These are phyloP conservation scores for Leishmania gerbilli DNA, from an alignment of 208 protist species.

Conservation along the genomic window DNA sequence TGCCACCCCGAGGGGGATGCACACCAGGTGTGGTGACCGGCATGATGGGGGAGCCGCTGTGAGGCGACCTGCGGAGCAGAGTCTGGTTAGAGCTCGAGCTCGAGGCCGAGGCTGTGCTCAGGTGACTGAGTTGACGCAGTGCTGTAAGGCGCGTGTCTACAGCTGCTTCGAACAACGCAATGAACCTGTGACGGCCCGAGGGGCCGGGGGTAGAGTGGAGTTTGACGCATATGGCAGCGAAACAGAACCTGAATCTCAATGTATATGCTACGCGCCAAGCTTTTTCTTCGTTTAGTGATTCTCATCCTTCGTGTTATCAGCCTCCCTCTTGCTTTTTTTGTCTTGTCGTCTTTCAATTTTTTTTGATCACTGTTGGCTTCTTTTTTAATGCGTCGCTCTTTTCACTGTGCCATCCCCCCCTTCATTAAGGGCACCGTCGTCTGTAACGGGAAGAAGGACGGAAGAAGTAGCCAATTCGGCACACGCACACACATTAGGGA, in stretches of 20 bases:
- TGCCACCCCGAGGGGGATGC: not conserved
- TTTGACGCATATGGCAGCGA: not conserved
- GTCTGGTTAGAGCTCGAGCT: not conserved
- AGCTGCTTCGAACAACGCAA: not conserved
- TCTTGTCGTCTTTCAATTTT: not conserved
- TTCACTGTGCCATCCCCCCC: not conserved
- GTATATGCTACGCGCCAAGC: not conserved
- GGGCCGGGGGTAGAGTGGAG: not conserved
- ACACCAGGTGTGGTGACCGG: not conserved
- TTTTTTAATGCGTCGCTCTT: not conserved
- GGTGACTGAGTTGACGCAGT: too few relatives aligned
- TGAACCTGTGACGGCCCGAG: not conserved
- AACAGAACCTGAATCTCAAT: too few relatives aligned
- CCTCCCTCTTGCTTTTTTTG: not conserved
- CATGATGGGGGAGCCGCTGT: not conserved
- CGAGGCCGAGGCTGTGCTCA: not conserved
- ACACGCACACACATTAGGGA: too few relatives aligned
- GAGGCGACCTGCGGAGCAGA: not conserved
- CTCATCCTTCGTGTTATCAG: not conserved
- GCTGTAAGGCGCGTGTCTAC: not conserved
- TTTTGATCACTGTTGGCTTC: not conserved
- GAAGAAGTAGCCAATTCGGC: too few relatives aligned
- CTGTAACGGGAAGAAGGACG: too few relatives aligned
- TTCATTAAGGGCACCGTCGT: too few relatives aligned
- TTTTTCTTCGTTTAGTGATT: not conserved